phyloP scores from a whole-genome alignment of 306 rosid genomes.

The Psophocarpus tetragonolobus region DNA sequence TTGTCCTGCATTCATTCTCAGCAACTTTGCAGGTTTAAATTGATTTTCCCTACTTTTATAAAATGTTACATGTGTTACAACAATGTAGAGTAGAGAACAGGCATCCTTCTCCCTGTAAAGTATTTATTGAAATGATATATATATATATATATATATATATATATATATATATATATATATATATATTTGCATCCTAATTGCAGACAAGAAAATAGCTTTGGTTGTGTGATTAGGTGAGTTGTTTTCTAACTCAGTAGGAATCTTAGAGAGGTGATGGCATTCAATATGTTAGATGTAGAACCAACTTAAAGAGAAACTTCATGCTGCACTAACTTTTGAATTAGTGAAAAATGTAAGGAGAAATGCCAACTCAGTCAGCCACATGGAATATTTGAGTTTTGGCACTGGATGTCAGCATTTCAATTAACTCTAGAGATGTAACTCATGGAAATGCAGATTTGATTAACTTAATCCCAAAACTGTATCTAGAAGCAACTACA shows the following conservation, averaged over 20 bases:
- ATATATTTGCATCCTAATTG: neutral
- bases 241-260: neutral
- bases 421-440: neutral
- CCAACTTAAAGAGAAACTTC: constrained; percentile 2
- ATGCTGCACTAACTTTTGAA: neutral
- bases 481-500: neutral
- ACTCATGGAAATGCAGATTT: constrained; percentile 7
- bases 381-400: neutral
- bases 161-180: too few relatives aligned
- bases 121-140: neutral
- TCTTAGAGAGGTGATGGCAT: neutral
- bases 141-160: too few relatives aligned
- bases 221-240: neutral
- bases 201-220: neutral
- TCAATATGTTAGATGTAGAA: neutral
- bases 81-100: neutral
- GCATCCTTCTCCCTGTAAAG: neutral
- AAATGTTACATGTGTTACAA: neutral
- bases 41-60: constrained; percentile 11
- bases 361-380: neutral
- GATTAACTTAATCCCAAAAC: neutral
- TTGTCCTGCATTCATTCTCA: neutral
- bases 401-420: neutral
- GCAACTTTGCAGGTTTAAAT: neutral
- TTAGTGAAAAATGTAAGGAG: neutral